Evolutionary conservation across 2,329 filamentous ascomycete genomes (phyloP), one percentile per base, ranked within the genome.

Genomic region (Tolypocladium paradoxum): DNA sequence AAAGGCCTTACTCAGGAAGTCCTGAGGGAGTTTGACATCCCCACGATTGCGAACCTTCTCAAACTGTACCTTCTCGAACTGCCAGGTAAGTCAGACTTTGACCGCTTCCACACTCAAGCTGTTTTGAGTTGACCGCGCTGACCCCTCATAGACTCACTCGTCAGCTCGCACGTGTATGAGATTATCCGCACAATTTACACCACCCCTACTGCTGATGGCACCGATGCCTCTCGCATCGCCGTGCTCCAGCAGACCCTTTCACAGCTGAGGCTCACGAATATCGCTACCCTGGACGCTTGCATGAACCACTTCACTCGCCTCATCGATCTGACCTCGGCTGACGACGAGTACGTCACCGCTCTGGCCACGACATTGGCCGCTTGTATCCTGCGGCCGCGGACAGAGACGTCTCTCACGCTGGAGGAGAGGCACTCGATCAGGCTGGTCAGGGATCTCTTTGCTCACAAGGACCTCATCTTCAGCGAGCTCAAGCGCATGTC

Each of bases 261-360:
- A 38, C 91, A 97, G 68, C 82, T 99, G 53, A 87, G 92, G 56
- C 84, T 99, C 53, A 90, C 93, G 58, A 99, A 99, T 69, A 99
- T 99, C 69, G 93, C 93, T 48, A 97, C 93, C n/a, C 83, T 99
- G 55, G 93, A 99, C 69, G 93, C 93, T 40, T 88, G 96, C 66
- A 95, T 95, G 78, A 97, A 95, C 60, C 93, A 99, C 72, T 97
- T 99, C 68, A 96, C 92, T 38, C 88, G 93, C 56, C 77, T 99
- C 55, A 95, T 99, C 65, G 93, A 99, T 68, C 78, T 99, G 57
- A 99, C 93, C 2, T 97, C 92, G 16, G 93, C 93, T 34, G 92
- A 96, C 61, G 93, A 99, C 66, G 74, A 83, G 45, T 99, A 95
- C 65, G 73, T 95, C 54, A 68, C 84, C 14, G 75, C 84, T 37